phyloP scores from a whole-genome alignment of 148 eudicot genomes.

The Fagopyrum homotropicum region DNA sequence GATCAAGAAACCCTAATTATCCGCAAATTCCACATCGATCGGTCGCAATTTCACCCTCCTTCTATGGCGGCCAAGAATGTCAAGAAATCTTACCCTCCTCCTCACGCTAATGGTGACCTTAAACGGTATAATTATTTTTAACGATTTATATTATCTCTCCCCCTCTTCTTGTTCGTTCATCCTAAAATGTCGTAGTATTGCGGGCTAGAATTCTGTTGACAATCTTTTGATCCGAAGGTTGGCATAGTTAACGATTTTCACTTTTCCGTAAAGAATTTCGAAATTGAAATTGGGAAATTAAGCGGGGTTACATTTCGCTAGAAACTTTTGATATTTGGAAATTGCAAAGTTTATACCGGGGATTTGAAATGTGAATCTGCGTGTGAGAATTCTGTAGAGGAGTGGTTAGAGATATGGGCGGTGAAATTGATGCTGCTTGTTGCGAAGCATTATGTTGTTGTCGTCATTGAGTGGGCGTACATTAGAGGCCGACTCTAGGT shows the following conservation, averaged over 20 bases:
- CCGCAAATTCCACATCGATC: conserved; percentile 9
- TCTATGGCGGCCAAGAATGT: conserved; percentile 8
- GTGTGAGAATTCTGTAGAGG: not conserved
- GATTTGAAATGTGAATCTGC: conserved; percentile 4
- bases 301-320: not conserved
- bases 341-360: not conserved
- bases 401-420: conserved; percentile 48
- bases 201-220: not conserved
- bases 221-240: not conserved
- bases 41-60: conserved; percentile 6
- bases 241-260: not conserved
- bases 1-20: conserved; percentile 6
- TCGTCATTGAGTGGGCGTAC: conserved; percentile 82
- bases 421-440: conserved; percentile 28
- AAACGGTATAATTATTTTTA: conserved; percentile 4
- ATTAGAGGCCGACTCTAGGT: conserved; percentile 88
- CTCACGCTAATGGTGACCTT: not conserved
- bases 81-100: not conserved
- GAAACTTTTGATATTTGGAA: not conserved
- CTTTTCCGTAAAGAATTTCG: not conserved
- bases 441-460: conserved; percentile 37
- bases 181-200: conserved; percentile 5
- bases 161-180: not conserved
- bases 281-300: not conserved
- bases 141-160: conserved; percentile 9